Conservation (phyloP, 2,329 filamentous ascomycete genomes). For the Aureobasidium melanogenum region DNA sequence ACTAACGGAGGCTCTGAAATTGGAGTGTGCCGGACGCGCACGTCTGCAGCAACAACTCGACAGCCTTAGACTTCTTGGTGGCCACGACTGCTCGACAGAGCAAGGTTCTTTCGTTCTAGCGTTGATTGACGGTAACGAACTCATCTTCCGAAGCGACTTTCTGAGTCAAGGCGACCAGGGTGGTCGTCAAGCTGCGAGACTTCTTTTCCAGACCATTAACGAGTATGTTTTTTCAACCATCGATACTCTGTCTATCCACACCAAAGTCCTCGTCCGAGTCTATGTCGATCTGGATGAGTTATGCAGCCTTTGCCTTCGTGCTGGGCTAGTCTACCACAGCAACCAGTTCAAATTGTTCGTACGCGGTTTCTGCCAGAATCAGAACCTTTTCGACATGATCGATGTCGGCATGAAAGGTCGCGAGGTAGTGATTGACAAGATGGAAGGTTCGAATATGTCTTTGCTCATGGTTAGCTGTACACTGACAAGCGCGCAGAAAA, state of each 20-base stretch:
- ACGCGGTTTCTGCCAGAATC: constrained; percentile 49
- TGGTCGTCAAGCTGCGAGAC: constrained; percentile 45
- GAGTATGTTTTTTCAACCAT: constrained; percentile 28
- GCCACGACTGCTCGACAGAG: constrained; percentile 18
- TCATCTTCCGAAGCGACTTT: constrained; percentile 31
- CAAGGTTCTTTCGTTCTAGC: constrained; percentile 53
- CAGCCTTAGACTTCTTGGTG: no score
- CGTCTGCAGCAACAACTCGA: not conserved
- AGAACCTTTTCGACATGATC: constrained; percentile 50
- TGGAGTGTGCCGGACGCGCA: not conserved
- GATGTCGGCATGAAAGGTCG: constrained; percentile 34
- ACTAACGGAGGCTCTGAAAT: not conserved
- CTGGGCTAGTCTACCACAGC: constrained; percentile 41
- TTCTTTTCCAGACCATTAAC: constrained; percentile 43
- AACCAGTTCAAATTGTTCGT: constrained; percentile 47
- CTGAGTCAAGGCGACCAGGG: constrained; percentile 37
- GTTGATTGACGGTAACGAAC: constrained; percentile 54
- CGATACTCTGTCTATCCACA: constrained; percentile 30
- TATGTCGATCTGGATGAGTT: constrained; percentile 38
- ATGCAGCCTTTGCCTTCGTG: constrained; percentile 35
- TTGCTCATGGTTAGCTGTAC: not conserved
- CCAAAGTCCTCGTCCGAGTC: constrained; percentile 39
- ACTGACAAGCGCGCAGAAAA: constrained; percentile 32
- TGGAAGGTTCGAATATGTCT: constrained; percentile 33
- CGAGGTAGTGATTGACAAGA: constrained; percentile 31